Percentiles rank a stretch among this genome's conserved stretches.
phyloP scores from a whole-genome alignment of 768 basidiomycete genomes.

The Steccherinum ochraceum region DNA sequence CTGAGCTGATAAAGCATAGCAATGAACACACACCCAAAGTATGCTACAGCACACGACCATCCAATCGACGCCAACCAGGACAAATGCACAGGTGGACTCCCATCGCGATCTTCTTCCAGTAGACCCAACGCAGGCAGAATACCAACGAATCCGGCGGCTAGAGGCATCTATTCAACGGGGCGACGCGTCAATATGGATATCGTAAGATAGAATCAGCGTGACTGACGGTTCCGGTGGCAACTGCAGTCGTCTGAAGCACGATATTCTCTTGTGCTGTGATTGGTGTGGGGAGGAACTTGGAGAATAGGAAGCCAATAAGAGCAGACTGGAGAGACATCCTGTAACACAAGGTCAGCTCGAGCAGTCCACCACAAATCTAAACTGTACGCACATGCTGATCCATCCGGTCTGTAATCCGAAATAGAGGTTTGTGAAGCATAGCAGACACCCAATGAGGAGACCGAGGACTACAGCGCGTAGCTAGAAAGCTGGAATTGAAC shows the following conservation, averaged over 20 bases:
- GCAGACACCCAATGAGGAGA: conserved; percentile 74
- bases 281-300: conserved; percentile 62
- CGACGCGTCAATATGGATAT: background rate
- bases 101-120: conserved; percentile 70
- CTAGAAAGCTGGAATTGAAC: conserved; percentile 9
- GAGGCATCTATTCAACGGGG: conserved; percentile 56
- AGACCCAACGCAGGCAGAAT: conserved; percentile 86
- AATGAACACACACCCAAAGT: conserved; percentile 63
- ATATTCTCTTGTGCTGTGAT: conserved; percentile 91
- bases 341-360: no score
- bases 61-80: conserved; percentile 67
- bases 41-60: conserved; percentile 90
- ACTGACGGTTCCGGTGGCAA: conserved; percentile 74
- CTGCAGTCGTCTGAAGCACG: conserved; percentile 91
- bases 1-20: background rate
- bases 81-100: conserved; percentile 66
- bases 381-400: conserved; percentile 67
- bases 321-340: conserved; percentile 98
- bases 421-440: conserved; percentile 91
- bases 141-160: conserved; percentile 86
- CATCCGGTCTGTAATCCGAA: conserved; percentile 86
- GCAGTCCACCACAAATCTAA: conserved; percentile 3
- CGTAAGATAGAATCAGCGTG: background rate
- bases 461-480: conserved; percentile 64
- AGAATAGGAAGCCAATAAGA: conserved; percentile 84